phyloP scores from a whole-genome alignment of 1,139 yeast species.

The Zhuliangozyma blackwelliae region DNA sequence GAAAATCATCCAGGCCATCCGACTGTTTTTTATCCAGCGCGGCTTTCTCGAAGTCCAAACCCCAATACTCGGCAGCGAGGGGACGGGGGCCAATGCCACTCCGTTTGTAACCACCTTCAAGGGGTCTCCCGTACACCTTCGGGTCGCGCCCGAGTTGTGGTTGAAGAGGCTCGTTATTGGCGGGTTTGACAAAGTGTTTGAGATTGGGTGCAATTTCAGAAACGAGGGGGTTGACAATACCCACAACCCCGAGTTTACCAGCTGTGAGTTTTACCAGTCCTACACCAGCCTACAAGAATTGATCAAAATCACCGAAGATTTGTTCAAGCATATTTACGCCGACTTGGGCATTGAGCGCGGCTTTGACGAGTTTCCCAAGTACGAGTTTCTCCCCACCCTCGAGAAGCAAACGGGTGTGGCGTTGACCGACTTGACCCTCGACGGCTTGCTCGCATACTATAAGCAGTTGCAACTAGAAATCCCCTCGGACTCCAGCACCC shows the following conservation, averaged over 20 bases:
- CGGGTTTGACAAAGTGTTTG: conserved; percentile 84
- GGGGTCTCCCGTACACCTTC: conserved; percentile 44
- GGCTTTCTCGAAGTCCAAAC: conserved; percentile 83
- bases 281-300: conserved; percentile 68
- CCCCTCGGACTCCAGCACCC: conserved; percentile 29
- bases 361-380: conserved; percentile 22
- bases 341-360: conserved; percentile 11
- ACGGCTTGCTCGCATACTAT: conserved; percentile 36
- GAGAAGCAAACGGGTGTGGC: conserved; percentile 40
- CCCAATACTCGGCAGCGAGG: conserved; percentile 66
- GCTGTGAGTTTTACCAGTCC: conserved; percentile 89
- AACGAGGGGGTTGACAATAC: conserved; percentile 92
- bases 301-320: conserved; percentile 57
- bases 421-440: conserved; percentile 41
- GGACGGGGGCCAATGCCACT: conserved; percentile 88
- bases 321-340: conserved; percentile 40
- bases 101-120: conserved; percentile 70
- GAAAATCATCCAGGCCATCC: conserved; percentile 46
- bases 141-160: conserved; percentile 97
- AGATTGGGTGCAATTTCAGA: conserved; percentile 79
- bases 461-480: conserved; percentile 21
- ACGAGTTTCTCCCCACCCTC: conserved; percentile 60
- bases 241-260: conserved; percentile 93
- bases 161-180: conserved; percentile 73
- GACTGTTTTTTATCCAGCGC: conserved; percentile 51